A percentile compares a stretch with the other conserved stretches of the same genome.
These are phyloP conservation scores for Vitis cinerea DNA, from an alignment of 164 flowering plant species.

Conservation along the genomic window DNA sequence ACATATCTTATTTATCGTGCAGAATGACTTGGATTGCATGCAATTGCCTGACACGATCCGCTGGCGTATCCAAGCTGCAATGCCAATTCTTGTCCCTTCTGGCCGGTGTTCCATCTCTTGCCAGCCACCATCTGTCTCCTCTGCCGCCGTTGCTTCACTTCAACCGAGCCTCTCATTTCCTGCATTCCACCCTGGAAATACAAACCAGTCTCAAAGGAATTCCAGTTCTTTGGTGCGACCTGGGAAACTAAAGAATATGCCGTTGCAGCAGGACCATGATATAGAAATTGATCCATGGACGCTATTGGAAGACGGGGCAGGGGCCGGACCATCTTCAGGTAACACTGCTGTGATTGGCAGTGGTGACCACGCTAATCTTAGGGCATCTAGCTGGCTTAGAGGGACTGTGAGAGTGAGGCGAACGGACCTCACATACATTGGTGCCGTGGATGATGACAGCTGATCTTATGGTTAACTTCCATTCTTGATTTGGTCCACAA, in stretches of 20 bases:
- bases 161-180: slow-evolving; percentile 38
- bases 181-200: slow-evolving; percentile 14
- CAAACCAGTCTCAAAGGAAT: slow-evolving; percentile 37
- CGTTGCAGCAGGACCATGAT: slow-evolving; percentile 50
- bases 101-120: slow-evolving; percentile 51
- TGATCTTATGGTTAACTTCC: slow-evolving; percentile 31
- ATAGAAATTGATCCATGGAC: slow-evolving; percentile 90
- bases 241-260: slow-evolving; percentile 50
- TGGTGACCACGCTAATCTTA: slow-evolving; percentile 60
- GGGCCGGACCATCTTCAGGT: slow-evolving; percentile 54
- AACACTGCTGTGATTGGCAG: slow-evolving; percentile 45
- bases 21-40: slow-evolving; percentile 91
- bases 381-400: slow-evolving; percentile 83
- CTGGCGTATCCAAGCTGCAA: slow-evolving; percentile 91
- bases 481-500: slow-evolving; percentile 21
- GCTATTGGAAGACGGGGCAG: slow-evolving; percentile 89
- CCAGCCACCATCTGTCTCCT: slow-evolving; percentile 64
- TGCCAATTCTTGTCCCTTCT: slow-evolving; percentile 69
- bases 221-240: slow-evolving; percentile 29
- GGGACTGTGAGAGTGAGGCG: slow-evolving; percentile 92
- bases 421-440: slow-evolving; percentile 85
- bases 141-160: slow-evolving; percentile 46
- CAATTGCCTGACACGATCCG: slow-evolving; percentile 73
- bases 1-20: slow-evolving; percentile 20
- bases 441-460: slow-evolving; percentile 89